A percentile compares a stretch with the other conserved stretches of the same genome.
These are phyloP conservation scores for Blastocystis hominis DNA, from an alignment of 352 stramenopile genomes.

Conservation along the genomic window DNA sequence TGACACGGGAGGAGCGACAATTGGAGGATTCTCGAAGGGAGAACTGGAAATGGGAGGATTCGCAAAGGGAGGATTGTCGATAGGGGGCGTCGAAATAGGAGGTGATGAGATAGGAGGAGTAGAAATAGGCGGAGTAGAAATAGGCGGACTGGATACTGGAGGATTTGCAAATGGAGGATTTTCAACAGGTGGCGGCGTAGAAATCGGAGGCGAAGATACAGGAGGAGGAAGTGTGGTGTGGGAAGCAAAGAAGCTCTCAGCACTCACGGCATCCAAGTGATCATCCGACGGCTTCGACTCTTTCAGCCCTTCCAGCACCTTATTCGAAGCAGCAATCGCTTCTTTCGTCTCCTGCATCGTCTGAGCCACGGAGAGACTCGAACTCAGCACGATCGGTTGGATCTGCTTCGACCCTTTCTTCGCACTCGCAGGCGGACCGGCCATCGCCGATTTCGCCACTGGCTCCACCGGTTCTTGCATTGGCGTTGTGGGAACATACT, in stretches of 20 bases:
- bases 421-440: not conserved
- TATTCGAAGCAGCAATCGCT: not conserved
- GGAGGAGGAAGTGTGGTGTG: not conserved
- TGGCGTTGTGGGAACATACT: not conserved
- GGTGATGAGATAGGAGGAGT: not conserved
- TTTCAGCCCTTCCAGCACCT: not conserved
- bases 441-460: not conserved
- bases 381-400: not conserved
- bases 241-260: conserved; percentile 5
- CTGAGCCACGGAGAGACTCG: not conserved
- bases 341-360: not conserved
- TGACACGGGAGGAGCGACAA: too few species aligned
- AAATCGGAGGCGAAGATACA: not conserved
- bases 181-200: too few species aligned
- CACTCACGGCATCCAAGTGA: not conserved
- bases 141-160: too few species aligned
- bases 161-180: too few species aligned
- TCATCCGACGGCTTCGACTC: not conserved
- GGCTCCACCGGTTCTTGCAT: not conserved
- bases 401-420: not conserved
- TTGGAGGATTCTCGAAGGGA: too few species aligned
- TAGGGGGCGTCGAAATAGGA: not conserved
- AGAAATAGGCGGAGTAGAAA: not conserved
- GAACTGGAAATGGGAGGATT: too few species aligned
- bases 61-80: not conserved